Base-by-base conservation (phyloP, 768 basidiomycete genomes). In the Suillus bovinus region DNA sequence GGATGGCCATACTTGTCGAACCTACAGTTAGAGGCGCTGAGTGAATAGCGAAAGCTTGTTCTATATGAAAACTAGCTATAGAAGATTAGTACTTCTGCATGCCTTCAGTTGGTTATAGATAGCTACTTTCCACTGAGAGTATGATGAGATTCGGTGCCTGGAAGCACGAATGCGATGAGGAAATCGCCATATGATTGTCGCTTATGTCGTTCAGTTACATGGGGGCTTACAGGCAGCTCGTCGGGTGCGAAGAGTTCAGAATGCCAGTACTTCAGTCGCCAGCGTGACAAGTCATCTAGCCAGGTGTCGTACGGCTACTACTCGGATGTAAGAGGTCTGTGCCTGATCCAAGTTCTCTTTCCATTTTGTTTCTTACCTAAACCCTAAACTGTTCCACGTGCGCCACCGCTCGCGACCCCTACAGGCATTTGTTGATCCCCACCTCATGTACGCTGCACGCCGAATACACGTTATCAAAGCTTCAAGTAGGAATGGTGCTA, bases 301-400 rank as follows among this genome's bases (percentile, higher is more conserved):
- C 4, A 50, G 49, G 27, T 29, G 49, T 9, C 47, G 20, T 47
- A 13, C n/a, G n/a, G n/a, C n/a, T n/a, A n/a, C n/a, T n/a, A n/a
- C n/a, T n/a, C n/a, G n/a, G n/a, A n/a, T n/a, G n/a, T n/a, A n/a
- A n/a, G n/a, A n/a, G n/a, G n/a, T n/a, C n/a, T n/a, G n/a, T 49
- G 16, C 49, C 24, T 29, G 49, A 9, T 29, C 24, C 3, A 47
- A 27, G 24, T 50, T 50, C 49, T 29, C 49, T 50, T n/a, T 50
- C 49, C 29, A 31, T 50, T 50, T 50, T 50, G 29, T 50, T 27
- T 49, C 47, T 49, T 49, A 49, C 49, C 27, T 50, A 29, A 50
- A 50, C 17, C 49, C 16, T 50, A 16, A 50, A 50, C 17, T 29
- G 17, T 50, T 50, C 27, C 49, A 16, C 47, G 44, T 16, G 16